These are phyloP conservation scores for Candolleomyces aberdarensis DNA, from an alignment of 768 basidiomycete genomes.

Conservation along the genomic window DNA sequence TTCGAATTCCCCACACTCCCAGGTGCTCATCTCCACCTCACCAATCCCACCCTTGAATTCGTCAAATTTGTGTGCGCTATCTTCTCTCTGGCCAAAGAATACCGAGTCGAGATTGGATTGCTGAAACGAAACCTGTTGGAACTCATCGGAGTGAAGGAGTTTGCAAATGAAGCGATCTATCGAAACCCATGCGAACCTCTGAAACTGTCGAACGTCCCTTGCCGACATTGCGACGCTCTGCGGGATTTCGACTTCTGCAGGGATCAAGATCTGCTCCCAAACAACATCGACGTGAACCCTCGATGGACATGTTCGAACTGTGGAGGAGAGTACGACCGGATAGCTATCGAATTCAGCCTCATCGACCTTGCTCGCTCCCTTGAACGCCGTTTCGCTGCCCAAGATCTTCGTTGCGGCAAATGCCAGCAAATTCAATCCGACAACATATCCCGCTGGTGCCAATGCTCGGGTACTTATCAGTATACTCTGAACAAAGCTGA, in stretches of 20 bases:
- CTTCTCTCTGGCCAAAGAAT: slow-evolving; percentile 76
- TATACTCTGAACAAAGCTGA: slow-evolving; percentile 74
- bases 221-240: slow-evolving; percentile 78
- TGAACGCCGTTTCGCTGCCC: slow-evolving; percentile 76
- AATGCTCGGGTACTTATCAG: slow-evolving; percentile 84
- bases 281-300: slow-evolving; percentile 42
- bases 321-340: slow-evolving; percentile 84
- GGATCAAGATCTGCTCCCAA: slow-evolving; percentile 78
- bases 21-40: slow-evolving; percentile 76
- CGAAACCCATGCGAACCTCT: slow-evolving; percentile 90
- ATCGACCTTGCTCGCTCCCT: slow-evolving; percentile 71
- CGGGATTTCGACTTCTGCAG: slow-evolving; percentile 96
- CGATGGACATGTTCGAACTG: slow-evolving; percentile 75
- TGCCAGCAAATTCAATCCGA: slow-evolving; percentile 91
- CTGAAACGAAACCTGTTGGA: slow-evolving; percentile 89
- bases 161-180: slow-evolving; percentile 81
- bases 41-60: slow-evolving; percentile 84
- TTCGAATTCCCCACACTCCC: slow-evolving; percentile 86
- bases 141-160: slow-evolving; percentile 82
- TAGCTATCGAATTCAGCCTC: slow-evolving; percentile 81
- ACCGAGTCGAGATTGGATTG: slow-evolving; percentile 81
- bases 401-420: slow-evolving; percentile 85
- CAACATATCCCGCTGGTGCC: slow-evolving; percentile 80
- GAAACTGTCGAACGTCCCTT: slow-evolving; percentile 82
- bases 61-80: slow-evolving; percentile 85